These are phyloP conservation scores for Amauroascus verrucosus DNA, from an alignment of 2,329 filamentous ascomycete species.

Conservation along the genomic window DNA sequence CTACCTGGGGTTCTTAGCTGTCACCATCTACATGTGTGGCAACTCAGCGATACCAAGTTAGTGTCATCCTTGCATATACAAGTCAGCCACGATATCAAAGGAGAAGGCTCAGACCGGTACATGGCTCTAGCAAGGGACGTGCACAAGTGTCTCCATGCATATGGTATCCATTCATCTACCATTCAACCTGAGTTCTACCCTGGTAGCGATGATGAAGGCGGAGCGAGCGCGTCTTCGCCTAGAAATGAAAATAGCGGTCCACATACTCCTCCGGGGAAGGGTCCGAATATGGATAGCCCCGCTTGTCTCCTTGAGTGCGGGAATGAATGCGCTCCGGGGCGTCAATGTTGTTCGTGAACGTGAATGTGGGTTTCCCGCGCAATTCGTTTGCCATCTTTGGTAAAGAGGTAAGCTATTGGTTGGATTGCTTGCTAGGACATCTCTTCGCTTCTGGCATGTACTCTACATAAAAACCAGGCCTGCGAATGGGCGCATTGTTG, in stretches of 20 bases:
- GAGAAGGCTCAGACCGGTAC: constrained; percentile 65
- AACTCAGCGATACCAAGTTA: constrained; percentile 87
- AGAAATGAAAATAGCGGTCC: constrained; percentile 10
- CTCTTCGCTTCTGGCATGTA: not conserved
- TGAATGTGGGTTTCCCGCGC: not conserved
- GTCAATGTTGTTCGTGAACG: constrained; percentile 32
- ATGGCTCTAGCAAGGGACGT: constrained; percentile 81
- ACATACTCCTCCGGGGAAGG: constrained; percentile 11
- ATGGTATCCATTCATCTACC: constrained; percentile 92
- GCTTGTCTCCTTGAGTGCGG: constrained; percentile 40
- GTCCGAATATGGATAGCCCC: constrained; percentile 20
- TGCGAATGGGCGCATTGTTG: not conserved
- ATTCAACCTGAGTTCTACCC: constrained; percentile 78
- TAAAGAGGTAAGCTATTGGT: not conserved
- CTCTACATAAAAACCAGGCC: not conserved
- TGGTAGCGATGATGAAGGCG: constrained; percentile 28
- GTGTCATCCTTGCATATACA: constrained; percentile 91
- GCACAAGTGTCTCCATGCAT: constrained; percentile 80
- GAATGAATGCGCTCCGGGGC: constrained; percentile 34
- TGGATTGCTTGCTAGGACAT: not conserved
- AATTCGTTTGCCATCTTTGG: not conserved
- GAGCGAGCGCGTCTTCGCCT: not conserved
- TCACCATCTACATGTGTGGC: constrained; percentile 96
- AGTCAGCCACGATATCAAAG: constrained; percentile 79
- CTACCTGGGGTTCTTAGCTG: constrained; percentile 80